Conservation (phyloP, 257 asterid species). For the Galeopsis tetrahit region DNA sequence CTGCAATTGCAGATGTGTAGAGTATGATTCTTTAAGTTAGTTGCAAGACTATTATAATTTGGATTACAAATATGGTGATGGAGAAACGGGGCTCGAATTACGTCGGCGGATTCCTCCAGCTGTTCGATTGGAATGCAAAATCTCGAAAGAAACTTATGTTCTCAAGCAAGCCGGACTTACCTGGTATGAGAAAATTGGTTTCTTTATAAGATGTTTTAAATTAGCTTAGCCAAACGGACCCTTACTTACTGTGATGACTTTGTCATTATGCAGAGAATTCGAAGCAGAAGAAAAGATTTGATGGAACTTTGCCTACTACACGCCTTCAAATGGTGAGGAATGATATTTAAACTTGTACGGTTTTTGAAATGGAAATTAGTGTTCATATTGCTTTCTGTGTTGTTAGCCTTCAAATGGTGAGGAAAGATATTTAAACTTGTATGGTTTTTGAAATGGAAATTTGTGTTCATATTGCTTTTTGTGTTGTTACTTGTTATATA, state of each 20-base stretch:
- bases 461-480: too few relatives aligned
- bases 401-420: slow-evolving; percentile 55
- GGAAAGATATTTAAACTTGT: slow-evolving; percentile 15
- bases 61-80: slow-evolving; percentile 51
- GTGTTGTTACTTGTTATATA: slow-evolving; percentile 24
- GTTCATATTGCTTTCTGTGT: too few relatives aligned
- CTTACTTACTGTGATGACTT: not conserved
- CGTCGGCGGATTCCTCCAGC: slow-evolving; percentile 87
- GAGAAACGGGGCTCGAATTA: slow-evolving; percentile 76
- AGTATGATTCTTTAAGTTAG: slow-evolving; percentile 17
- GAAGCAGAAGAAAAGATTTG: slow-evolving; percentile 78
- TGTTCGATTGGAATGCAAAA: slow-evolving; percentile 93
- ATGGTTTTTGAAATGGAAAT: too few relatives aligned
- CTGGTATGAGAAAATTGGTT: slow-evolving; percentile 52
- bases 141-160: slow-evolving; percentile 78
- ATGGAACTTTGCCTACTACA: slow-evolving; percentile 70
- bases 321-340: slow-evolving; percentile 57
- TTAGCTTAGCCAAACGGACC: too few relatives aligned
- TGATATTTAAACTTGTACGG: not conserved
- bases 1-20: slow-evolving; percentile 39
- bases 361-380: too few relatives aligned
- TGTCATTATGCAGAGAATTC: slow-evolving; percentile 58
- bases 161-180: slow-evolving; percentile 74
- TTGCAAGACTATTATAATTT: slow-evolving; percentile 30
- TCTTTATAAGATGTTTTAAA: not conserved